Conservation (phyloP, 139 green algal species). For the Dunaliella primolecta region DNA sequence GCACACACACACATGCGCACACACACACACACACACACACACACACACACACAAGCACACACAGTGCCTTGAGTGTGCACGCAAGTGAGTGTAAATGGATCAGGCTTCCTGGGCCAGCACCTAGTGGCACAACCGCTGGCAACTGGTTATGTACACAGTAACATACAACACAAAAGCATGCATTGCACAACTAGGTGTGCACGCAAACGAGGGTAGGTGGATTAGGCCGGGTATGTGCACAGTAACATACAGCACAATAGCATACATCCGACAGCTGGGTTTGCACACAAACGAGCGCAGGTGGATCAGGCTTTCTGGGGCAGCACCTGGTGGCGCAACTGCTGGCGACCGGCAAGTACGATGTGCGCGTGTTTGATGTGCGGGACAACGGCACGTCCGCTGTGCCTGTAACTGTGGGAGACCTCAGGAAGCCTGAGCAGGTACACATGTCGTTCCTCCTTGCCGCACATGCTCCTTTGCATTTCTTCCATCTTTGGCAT, state of each 20-base stretch:
- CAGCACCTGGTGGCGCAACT: conserved; percentile 74
- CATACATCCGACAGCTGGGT: too few species aligned
- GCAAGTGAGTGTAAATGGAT: conserved; percentile 59
- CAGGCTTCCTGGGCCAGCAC: conserved; percentile 82
- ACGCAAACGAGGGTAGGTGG: too few species aligned
- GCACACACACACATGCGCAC: background rate
- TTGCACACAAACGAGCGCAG: too few species aligned
- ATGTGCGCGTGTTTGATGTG: conserved; percentile 79
- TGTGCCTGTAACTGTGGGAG: conserved; percentile 33
- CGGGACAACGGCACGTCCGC: conserved; percentile 29
- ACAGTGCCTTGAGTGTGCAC: too few species aligned
- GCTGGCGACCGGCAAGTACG: conserved; percentile 53
- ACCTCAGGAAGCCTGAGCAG: conserved; percentile 56
- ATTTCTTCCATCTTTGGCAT: too few species aligned
- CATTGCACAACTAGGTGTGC: too few species aligned
- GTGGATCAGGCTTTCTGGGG: conserved; percentile 82
- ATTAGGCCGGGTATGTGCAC: too few species aligned
- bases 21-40: background rate
- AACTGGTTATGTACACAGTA: too few species aligned
- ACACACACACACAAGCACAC: background rate
- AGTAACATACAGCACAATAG: too few species aligned
- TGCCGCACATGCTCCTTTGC: too few species aligned
- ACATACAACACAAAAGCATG: too few species aligned
- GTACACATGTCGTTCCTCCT: conserved; percentile 31
- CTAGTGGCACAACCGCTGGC: conserved; percentile 70